Evolutionary conservation across 2,329 filamentous ascomycete genomes (phyloP).

Genomic region (Aulographum hederae): DNA sequence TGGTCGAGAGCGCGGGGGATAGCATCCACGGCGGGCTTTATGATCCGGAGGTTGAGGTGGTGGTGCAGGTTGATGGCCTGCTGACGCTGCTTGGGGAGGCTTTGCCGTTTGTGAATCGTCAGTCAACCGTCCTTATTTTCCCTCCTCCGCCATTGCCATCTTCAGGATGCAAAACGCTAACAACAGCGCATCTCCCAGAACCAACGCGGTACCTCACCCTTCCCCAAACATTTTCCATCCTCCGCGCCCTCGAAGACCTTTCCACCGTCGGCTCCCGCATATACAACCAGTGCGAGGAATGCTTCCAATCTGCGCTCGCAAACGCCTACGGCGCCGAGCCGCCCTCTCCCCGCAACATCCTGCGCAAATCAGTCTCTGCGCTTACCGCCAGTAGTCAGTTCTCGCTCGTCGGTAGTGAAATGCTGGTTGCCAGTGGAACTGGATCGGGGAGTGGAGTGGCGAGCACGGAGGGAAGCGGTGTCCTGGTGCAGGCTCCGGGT

Average conservation of each 20-base stretch:
- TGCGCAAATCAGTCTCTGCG: slow-evolving; percentile 41
- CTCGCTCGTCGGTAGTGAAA: slow-evolving; percentile 54
- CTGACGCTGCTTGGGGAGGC: slow-evolving; percentile 71
- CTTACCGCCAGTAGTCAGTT: slow-evolving; percentile 37
- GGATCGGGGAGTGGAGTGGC: slow-evolving; percentile 20
- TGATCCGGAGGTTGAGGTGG: slow-evolving; percentile 60
- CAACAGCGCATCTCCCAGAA: slow-evolving; percentile 16
- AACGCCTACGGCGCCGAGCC: slow-evolving; percentile 34
- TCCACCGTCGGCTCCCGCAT: slow-evolving; percentile 58
- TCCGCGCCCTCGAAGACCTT: slow-evolving; percentile 64
- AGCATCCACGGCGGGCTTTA: slow-evolving; percentile 84
- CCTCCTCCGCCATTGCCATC: slow-evolving; percentile 8
- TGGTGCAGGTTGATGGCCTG: slow-evolving; percentile 76
- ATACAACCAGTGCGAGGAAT: slow-evolving; percentile 57
- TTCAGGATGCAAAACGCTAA: too few relatives aligned
- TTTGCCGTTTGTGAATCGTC: slow-evolving; percentile 53
- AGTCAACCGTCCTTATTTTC: slow-evolving; percentile 13
- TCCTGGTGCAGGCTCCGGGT: slow-evolving; percentile 22
- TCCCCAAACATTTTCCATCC: slow-evolving; percentile 54
- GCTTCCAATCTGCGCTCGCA: slow-evolving; percentile 57
- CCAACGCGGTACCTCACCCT: slow-evolving; percentile 43
- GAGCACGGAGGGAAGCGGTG: slow-evolving; percentile 26
- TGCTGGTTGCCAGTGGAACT: slow-evolving; percentile 45
- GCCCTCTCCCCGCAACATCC: slow-evolving; percentile 12
- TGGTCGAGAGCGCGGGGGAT: slow-evolving; percentile 72